These are phyloP conservation scores for Vitis riparia DNA, from an alignment of 164 flowering plant species.

Conservation along the genomic window DNA sequence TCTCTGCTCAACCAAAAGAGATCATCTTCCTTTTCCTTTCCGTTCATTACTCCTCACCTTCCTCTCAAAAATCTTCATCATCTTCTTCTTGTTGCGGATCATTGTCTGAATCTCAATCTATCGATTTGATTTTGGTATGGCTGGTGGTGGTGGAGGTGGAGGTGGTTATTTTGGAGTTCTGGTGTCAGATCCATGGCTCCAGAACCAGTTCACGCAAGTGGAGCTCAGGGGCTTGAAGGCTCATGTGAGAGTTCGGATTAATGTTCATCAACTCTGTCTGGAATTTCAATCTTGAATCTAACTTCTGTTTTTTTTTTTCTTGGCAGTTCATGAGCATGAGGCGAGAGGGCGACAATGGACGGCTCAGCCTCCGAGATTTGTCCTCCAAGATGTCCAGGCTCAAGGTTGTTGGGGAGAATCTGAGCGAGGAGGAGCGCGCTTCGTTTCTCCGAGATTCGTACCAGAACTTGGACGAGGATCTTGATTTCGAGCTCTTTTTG, in stretches of 20 bases:
- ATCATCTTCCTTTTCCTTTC: too few relatives aligned
- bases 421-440: slow-evolving; percentile 66
- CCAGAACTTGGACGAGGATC: slow-evolving; percentile 52
- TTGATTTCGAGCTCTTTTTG: slow-evolving; percentile 86
- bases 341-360: slow-evolving; percentile 52
- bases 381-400: slow-evolving; percentile 71
- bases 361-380: slow-evolving; percentile 54
- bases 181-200: slow-evolving; percentile 93
- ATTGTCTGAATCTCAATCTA: too few relatives aligned
- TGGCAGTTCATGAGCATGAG: slow-evolving; percentile 67
- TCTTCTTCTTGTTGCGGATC: too few relatives aligned
- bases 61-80: too few relatives aligned
- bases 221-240: slow-evolving; percentile 81
- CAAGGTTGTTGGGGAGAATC: slow-evolving; percentile 77
- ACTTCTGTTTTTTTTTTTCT: neutral
- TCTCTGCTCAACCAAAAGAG: neutral
- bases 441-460: slow-evolving; percentile 49
- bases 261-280: neutral
- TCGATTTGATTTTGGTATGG: too few relatives aligned
- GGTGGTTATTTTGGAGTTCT: slow-evolving; percentile 64
- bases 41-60: too few relatives aligned
- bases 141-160: too few relatives aligned
- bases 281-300: neutral
- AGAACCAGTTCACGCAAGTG: slow-evolving; percentile 90
- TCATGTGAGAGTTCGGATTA: slow-evolving; percentile 37